Conservation (phyloP, 2,329 filamentous ascomycete species). For the Cladosporium cucumerinum region DNA sequence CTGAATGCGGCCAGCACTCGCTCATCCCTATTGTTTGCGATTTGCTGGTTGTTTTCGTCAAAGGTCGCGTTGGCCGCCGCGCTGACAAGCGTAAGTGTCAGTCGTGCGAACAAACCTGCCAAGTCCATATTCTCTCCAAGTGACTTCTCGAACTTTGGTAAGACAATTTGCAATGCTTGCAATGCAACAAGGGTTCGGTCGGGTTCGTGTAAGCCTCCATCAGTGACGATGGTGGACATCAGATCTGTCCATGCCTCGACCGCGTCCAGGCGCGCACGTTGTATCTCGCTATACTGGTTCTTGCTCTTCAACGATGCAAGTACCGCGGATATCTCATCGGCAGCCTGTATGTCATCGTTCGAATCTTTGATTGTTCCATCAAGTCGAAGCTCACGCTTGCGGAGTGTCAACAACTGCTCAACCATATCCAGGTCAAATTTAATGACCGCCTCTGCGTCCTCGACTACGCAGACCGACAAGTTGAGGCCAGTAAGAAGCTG, state of each 20-base stretch:
- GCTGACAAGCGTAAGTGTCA: conserved; percentile 70
- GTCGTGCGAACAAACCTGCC: conserved; percentile 70
- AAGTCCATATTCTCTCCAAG: conserved; percentile 66
- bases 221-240: conserved; percentile 76
- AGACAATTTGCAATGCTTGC: conserved; percentile 79
- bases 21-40: conserved; percentile 63
- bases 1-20: conserved; percentile 91
- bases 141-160: conserved; percentile 80
- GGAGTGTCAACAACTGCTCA: conserved; percentile 69
- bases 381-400: conserved; percentile 56
- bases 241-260: conserved; percentile 82
- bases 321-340: conserved; percentile 59
- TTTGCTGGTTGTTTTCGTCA: conserved; percentile 42
- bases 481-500: conserved; percentile 64
- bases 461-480: conserved; percentile 61
- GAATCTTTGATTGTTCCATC: conserved; percentile 34
- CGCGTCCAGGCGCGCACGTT: conserved; percentile 59
- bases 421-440: conserved; percentile 69
- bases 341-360: conserved; percentile 42
- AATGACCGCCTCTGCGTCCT: conserved; percentile 54
- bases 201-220: conserved; percentile 72
- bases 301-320: conserved; percentile 59
- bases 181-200: conserved; percentile 72
- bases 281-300: conserved; percentile 61
- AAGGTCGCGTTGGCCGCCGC: conserved; percentile 58